Evolutionary conservation across 1,139 yeast genomes (phyloP).

Genomic region (Diutina ranongensis): DNA sequence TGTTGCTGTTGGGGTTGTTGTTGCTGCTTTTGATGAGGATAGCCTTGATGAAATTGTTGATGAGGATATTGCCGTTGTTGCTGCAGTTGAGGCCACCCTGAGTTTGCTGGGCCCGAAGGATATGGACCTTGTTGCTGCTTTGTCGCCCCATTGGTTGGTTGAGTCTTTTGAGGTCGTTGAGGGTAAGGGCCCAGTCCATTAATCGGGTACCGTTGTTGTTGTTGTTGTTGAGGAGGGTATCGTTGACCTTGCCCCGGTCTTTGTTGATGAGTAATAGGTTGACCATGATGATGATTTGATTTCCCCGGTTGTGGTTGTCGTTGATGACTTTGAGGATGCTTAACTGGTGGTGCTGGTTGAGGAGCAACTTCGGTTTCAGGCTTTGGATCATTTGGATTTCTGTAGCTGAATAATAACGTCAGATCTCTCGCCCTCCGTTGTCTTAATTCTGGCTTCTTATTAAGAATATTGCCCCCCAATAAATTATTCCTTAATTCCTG

Average conservation of each 20-base stretch:
- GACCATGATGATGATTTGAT: slow-evolving; percentile 10
- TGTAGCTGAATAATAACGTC: slow-evolving; percentile 3
- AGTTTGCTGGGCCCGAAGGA: neutral
- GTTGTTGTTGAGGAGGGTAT: slow-evolving; percentile 7
- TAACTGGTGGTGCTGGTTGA: too few relatives aligned
- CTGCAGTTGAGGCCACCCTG: neutral
- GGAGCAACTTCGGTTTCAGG: neutral
- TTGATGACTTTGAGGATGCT: slow-evolving; percentile 6
- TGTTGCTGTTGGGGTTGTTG: slow-evolving; percentile 4
- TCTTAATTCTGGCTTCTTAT: neutral
- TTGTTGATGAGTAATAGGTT: slow-evolving; percentile 5
- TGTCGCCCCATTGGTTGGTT: neutral
- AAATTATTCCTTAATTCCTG: slow-evolving; percentile 23
- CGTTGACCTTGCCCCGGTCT: slow-evolving; percentile 6
- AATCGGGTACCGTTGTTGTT: neutral
- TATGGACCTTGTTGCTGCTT: neutral
- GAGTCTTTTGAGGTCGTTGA: neutral
- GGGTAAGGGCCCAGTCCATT: neutral
- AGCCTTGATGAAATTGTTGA: neutral
- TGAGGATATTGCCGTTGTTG: neutral
- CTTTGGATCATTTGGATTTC: slow-evolving; percentile 2
- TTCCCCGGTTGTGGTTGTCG: neutral
- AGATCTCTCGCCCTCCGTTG: neutral
- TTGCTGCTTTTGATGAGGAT: neutral
- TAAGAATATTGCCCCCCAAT: slow-evolving; percentile 7